These are phyloP conservation scores for Nigrospora oryzae DNA, from an alignment of 2,329 filamentous ascomycete genomes.

Conservation along the genomic window DNA sequence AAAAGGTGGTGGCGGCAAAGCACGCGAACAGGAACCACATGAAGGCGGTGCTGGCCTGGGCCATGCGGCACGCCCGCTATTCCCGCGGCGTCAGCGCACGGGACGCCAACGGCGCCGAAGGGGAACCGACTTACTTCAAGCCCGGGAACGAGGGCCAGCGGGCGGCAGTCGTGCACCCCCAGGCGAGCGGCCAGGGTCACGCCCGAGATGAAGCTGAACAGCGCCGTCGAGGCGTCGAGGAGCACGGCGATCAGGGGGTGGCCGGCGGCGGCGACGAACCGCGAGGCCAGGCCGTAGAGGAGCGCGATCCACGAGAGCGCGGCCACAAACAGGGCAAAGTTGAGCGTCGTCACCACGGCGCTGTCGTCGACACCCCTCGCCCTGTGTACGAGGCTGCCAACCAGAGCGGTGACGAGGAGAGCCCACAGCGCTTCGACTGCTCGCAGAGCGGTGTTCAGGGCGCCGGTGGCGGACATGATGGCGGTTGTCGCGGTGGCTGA, in stretches of 20 bases:
- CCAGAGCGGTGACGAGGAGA: conserved; percentile 44
- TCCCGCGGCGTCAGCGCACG: background rate
- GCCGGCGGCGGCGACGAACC: conserved; percentile 12
- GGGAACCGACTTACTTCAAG: background rate
- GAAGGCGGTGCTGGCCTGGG: conserved; percentile 68
- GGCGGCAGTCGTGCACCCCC: conserved; percentile 58
- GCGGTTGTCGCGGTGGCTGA: too few relatives aligned
- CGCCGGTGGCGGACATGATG: too few relatives aligned
- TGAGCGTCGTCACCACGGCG: conserved; percentile 33
- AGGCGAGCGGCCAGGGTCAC: conserved; percentile 66
- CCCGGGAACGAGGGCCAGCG: conserved; percentile 33
- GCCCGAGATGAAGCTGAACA: conserved; percentile 65
- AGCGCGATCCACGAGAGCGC: conserved; percentile 57
- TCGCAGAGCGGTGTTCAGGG: conserved; percentile 36
- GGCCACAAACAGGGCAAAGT: conserved; percentile 49
- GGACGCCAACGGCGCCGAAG: too few relatives aligned
- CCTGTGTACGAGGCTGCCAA: conserved; percentile 44
- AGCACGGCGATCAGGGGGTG: conserved; percentile 15
- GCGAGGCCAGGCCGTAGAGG: conserved; percentile 30
- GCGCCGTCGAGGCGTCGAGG: conserved; percentile 34
- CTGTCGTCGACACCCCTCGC: conserved; percentile 13
- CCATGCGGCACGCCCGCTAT: conserved; percentile 43
- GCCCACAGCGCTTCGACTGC: conserved; percentile 40
- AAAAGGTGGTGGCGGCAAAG: conserved; percentile 48
- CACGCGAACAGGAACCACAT: conserved; percentile 69